A percentile compares a stretch with the other conserved stretches of the same genome.
These are phyloP conservation scores for Fusarium sp. DNA, from an alignment of 2,329 filamentous ascomycete species.

Conservation along the genomic window DNA sequence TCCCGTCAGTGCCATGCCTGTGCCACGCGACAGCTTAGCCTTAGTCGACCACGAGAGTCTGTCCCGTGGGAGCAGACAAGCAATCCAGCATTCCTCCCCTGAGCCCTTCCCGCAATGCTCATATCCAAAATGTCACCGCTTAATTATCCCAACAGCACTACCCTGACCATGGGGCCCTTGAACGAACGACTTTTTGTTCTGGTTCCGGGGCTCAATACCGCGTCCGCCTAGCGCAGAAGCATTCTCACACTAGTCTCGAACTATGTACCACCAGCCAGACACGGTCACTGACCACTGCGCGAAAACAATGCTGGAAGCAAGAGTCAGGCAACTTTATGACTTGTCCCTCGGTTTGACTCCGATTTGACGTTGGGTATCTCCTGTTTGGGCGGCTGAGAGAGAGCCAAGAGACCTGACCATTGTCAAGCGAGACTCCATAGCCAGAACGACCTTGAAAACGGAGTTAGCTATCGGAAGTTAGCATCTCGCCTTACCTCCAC, in stretches of 20 bases:
- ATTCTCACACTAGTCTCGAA: constrained; percentile 21
- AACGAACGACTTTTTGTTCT: constrained; percentile 26
- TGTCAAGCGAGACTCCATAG: constrained; percentile 6
- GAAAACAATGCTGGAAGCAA: constrained; percentile 1
- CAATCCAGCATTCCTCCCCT: background rate
- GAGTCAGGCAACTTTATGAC: background rate
- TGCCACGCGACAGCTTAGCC: constrained; percentile 38
- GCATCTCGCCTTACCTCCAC: background rate
- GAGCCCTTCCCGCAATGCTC: background rate
- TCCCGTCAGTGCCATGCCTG: constrained; percentile 41
- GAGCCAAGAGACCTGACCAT: background rate
- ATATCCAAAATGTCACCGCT: constrained; percentile 23
- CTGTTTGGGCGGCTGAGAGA: background rate
- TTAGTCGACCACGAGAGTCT: background rate
- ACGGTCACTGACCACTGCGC: background rate
- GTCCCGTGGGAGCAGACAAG: background rate
- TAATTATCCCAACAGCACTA: constrained; percentile 14
- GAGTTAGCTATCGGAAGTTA: background rate
- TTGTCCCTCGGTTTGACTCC: background rate
- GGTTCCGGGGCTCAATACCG: constrained; percentile 30
- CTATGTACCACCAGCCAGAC: constrained; percentile 15
- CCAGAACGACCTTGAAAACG: background rate
- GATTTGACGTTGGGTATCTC: background rate
- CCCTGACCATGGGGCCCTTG: constrained; percentile 8
- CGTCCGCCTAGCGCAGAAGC: constrained; percentile 32